Evolutionary conservation across 192 early-diverging fungal species (phyloP).

Genomic region (Backusella luteola): DNA sequence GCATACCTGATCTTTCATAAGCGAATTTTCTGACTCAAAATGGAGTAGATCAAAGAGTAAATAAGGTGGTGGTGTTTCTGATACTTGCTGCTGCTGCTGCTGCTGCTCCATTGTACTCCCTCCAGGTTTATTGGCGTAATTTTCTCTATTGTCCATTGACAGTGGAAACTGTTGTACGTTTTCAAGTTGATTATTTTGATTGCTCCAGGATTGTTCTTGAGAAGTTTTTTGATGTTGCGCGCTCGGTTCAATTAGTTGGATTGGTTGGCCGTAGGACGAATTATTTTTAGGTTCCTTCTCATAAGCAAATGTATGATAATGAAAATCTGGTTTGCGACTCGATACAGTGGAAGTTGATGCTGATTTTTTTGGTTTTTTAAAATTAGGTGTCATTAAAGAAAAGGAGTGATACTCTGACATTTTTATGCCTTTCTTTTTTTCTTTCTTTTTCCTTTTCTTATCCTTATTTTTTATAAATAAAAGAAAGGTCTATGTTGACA

Average conservation of each 20-base stretch:
- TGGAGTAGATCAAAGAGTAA: neutral
- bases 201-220: neutral
- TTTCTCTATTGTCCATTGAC: neutral
- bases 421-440: neutral
- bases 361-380: conserved; percentile 3
- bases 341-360: neutral
- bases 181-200: neutral
- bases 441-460: neutral
- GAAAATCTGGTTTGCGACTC: neutral
- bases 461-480: neutral
- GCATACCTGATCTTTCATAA: neutral
- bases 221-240: neutral
- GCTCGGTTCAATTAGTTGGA: conserved; percentile 5
- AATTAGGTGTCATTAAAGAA: neutral
- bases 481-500: neutral
- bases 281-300: neutral
- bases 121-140: neutral
- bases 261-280: neutral
- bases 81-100: neutral
- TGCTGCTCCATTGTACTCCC: neutral
- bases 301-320: neutral
- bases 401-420: conserved; percentile 17
- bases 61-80: neutral
- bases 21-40: neutral
- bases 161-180: neutral